phyloP scores from a whole-genome alignment of 805 yeast genomes.

The Priceomyces fermenticarens region DNA sequence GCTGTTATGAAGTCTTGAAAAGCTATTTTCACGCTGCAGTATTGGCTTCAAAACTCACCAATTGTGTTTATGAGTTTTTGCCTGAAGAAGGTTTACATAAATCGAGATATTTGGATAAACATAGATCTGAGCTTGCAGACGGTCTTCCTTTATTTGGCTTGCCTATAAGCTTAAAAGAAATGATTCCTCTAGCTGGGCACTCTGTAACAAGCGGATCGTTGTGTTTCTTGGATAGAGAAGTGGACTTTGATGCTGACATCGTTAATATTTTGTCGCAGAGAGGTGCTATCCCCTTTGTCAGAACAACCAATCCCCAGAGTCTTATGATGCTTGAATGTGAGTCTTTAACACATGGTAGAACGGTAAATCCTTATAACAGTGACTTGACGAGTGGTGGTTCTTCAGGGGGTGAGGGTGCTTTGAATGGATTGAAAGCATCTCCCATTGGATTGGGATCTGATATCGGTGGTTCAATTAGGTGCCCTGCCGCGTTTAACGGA shows the following conservation, averaged over 20 bases:
- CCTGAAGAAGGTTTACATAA: constrained; percentile 14
- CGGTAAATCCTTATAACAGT: constrained; percentile 44
- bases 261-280: constrained; percentile 10
- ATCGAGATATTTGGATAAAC: constrained; percentile 16
- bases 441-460: constrained; percentile 55
- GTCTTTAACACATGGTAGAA: constrained; percentile 44
- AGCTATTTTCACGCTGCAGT: constrained; percentile 18
- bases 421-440: constrained; percentile 43
- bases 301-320: constrained; percentile 54
- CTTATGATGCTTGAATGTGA: constrained; percentile 49
- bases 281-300: constrained; percentile 55
- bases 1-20: constrained; percentile 15
- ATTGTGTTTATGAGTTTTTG: constrained; percentile 15
- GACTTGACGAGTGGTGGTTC: constrained; percentile 49
- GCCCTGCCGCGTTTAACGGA: constrained; percentile 44
- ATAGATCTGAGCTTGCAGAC: constrained; percentile 7
- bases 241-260: constrained; percentile 17
- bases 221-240: constrained; percentile 11
- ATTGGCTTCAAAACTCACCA: constrained; percentile 14
- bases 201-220: constrained; percentile 15
- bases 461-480: constrained; percentile 51
- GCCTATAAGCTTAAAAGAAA: constrained; percentile 21
- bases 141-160: constrained; percentile 16
- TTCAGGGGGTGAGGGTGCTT: constrained; percentile 54
- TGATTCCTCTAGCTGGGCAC: constrained; percentile 15